Base-by-base conservation (phyloP, 2,329 filamentous ascomycete species). In the Clonostachys rosea region DNA sequence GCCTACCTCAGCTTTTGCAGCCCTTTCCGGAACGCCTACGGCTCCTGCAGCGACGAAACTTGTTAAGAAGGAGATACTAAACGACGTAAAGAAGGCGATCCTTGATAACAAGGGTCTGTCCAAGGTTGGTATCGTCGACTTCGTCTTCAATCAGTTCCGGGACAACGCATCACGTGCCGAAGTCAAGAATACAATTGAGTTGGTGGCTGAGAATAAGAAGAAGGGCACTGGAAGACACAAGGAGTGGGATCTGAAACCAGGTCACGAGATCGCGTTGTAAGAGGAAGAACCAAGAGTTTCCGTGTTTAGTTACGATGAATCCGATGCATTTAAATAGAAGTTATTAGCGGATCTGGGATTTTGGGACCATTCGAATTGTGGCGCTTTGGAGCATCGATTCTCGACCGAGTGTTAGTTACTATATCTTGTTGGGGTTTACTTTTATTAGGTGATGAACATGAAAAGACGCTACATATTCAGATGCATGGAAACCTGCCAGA, bases 51-150 rank as follows among this genome's bases (percentile, higher is more conserved):
- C 51, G 4, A 52, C 50, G 3, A 69, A 64, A 46, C 49, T 69
- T 12, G 65, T 68, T 42, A 66, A 69, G 50, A 52, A 62, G 5
- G 68, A 71, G 50, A 56, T 71, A 16, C 50, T 73, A 49, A 60
- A 69, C 46, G 67, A 68, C 33, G 58, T 73, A 45, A 73, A 73
- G 54, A 60, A 63, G 47, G 62, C 67, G 9, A 70, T 73, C 34
- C 55, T 71, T 17, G 58, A 65, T 37, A 68, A 71, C 52, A 65
- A 64, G 42, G 59, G 61, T 9, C 52, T 71, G 10, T 69, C 67
- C 43, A 71, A 71, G 44, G 59, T 64, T 20, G 68, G 67, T 49
- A 69, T 71, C 33, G 54, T 70, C 18, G 68, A 71, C 50, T 60
- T 67, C 17, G 56, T 71, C 16, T 69, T 67, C 37, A 60, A 68